Evolutionary conservation across 441 rosid species (phyloP).

Genomic region (Gossypium trilobum): DNA sequence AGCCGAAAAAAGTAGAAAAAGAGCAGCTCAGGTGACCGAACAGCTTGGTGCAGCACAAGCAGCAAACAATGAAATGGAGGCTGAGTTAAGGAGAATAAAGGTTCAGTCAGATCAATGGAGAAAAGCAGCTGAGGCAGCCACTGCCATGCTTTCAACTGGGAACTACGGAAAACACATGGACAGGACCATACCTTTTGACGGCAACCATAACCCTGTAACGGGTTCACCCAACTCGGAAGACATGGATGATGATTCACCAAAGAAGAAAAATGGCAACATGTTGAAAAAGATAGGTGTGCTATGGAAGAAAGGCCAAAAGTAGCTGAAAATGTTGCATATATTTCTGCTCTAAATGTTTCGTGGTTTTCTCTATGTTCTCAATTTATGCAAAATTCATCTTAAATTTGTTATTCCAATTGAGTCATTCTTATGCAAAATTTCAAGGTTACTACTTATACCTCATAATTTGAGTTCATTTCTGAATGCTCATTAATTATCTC

Average conservation of each 20-base stretch:
- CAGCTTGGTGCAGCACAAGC: slow-evolving; percentile 78
- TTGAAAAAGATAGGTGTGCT: slow-evolving; percentile 80
- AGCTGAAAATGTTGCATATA: slow-evolving; percentile 17
- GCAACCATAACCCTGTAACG: slow-evolving; percentile 31
- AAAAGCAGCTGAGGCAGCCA: slow-evolving; percentile 96
- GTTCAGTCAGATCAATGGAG: slow-evolving; percentile 98
- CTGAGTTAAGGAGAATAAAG: slow-evolving; percentile 74
- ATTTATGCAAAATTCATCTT: background rate
- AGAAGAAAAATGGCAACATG: slow-evolving; percentile 85
- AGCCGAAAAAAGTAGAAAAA: slow-evolving; percentile 59
- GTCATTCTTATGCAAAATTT: background rate
- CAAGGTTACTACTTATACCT: background rate
- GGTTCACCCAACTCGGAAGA: slow-evolving; percentile 74
- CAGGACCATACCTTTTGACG: slow-evolving; percentile 51
- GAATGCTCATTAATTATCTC: too few species aligned
- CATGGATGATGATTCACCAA: slow-evolving; percentile 68
- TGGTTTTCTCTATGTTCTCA: background rate
- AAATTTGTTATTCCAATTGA: background rate
- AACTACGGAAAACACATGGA: slow-evolving; percentile 61
- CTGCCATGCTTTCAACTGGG: slow-evolving; percentile 64
- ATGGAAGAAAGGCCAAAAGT: slow-evolving; percentile 81
- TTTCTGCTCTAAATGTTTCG: background rate
- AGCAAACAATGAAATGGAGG: slow-evolving; percentile 68
- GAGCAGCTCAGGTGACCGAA: slow-evolving; percentile 51
- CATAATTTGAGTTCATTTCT: too few species aligned